Base-by-base conservation (phyloP, 1,139 yeast genomes). In the Yamadazyma membranifaciens region DNA sequence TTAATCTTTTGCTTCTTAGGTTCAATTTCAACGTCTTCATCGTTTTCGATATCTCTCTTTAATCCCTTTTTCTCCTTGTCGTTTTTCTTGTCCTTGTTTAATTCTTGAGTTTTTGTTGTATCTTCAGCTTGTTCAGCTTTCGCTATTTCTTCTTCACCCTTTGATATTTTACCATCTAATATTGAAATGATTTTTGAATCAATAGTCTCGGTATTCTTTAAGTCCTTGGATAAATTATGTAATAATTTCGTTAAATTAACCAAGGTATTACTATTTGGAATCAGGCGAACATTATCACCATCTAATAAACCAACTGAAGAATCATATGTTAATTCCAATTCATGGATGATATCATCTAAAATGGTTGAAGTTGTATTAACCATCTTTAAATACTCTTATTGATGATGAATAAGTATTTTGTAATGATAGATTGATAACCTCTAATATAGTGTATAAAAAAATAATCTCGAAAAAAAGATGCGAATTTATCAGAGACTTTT, bases 251-350 rank as follows among this genome's bases (percentile, higher is more conserved):
- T 69, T 43, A 81, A 55, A 35, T 73, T 69, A 26, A 66, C 62
- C 31, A 83, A 62, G 3, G 71, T 65, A 33, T 68, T 63, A 25
- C 73, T 56, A 33, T 60, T 65, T 3, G 87, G 85, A 1, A 75
- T 58, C 20, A 63, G 63, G 27, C 75, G 63, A 1, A 77, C 66
- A 14, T 73, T 58, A 22, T 78, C 81, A 0, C 91, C 89, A 47
- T 74, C 82, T 27, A 83, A 60, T 39, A 78, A 57, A 1, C 89
- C 88, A 12, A 74, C 66, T 29, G 79, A 76, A 6, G 76, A 65
- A 51, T 82, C 87, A 52, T 79, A 83, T 1, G 75, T 65, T 44
- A 83, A 61, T 40, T 72, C 68, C 33, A 82, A 61, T 49, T 78
- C 79, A 38, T 65, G 64, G 38, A 83, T 64, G 16, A 83, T 74